These are phyloP conservation scores for Sedum album DNA, from an alignment of 164 flowering plant species.

Conservation along the genomic window DNA sequence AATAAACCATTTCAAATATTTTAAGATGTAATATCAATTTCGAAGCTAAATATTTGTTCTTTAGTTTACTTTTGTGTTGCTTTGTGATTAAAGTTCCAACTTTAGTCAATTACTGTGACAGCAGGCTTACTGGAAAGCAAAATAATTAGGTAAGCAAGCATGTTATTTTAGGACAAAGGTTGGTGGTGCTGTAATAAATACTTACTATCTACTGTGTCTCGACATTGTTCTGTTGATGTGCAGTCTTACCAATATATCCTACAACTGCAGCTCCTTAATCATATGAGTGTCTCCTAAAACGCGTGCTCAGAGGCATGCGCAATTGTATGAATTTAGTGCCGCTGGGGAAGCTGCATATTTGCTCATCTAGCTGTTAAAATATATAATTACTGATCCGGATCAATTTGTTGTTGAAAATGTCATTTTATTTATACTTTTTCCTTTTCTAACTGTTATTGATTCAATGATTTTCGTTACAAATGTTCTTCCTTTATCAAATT, in stretches of 20 bases:
- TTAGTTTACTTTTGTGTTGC: background rate
- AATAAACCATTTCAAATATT: background rate
- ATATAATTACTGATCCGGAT: background rate
- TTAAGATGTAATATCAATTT: background rate
- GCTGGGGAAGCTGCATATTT: background rate
- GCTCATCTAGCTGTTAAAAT: background rate
- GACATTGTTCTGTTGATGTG: background rate
- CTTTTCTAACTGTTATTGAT: background rate
- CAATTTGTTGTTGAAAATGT: background rate
- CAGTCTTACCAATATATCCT: background rate
- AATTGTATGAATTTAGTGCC: background rate
- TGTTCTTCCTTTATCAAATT: background rate
- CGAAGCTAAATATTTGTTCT: background rate
- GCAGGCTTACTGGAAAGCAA: background rate
- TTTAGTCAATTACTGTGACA: constrained; percentile 5
- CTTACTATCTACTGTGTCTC: background rate
- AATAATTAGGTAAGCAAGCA: constrained; percentile 1
- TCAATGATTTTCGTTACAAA: background rate
- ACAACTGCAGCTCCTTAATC: constrained; percentile 2
- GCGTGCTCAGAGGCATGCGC: background rate
- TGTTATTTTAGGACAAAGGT: constrained; percentile 2
- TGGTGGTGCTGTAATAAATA: background rate
- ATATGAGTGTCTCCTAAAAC: background rate
- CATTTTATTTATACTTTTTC: background rate
- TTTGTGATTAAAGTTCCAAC: background rate